Base-by-base conservation (phyloP, 495 filamentous ascomycete species). In the Penicillium odoratum region DNA sequence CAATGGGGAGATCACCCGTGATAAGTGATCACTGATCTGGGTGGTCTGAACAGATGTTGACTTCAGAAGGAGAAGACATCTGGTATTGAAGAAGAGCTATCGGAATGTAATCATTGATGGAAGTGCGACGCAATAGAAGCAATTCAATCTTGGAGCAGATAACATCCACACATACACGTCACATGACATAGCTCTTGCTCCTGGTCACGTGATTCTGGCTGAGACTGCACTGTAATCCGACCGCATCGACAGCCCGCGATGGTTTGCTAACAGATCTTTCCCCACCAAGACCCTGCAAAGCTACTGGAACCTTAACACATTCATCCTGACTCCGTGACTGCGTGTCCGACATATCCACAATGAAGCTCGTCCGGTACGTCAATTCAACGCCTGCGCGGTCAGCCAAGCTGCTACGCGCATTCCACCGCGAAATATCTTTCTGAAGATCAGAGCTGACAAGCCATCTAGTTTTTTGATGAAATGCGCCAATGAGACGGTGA, bases 281-380 rank as follows among this genome's bases (percentile, higher is more conserved):
- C 45, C 62, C 58, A 61, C 58, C 55, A 58, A 55, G 16, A 25
- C 26, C 38, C 47, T 16, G 5, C 34, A 31, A 48, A 48, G 42
- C 49, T 51, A 57, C 59, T 59, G 29, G 38, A 36, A 56, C 30
- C 36, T 21, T 52, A 29, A 42, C 33, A 21, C 25, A 51, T 36
- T 49, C 25, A 34, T 28, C 29, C 36, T 29, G 28, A 31, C n/a
- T 3, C 42, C 29, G 6, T 46, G 11, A 49, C 29, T 26, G 33
- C 36, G 30, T 58, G 43, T 31, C 43, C 51, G 38, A 59, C 28
- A 11, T 42, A 53, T 29, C 43, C 80, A 90, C 68, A 62, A 98
- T 98, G 93, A 98, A 98, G 89, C 89, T 98, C 77, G 93, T 98
- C 74, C 89, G 93, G 93, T 97, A 87, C 80, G 86, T 77, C 38